Evolutionary conservation across 2,329 filamentous ascomycete species (phyloP), one percentile per base, ranked within the genome.

Genomic region (Epicoccum nigrum): DNA sequence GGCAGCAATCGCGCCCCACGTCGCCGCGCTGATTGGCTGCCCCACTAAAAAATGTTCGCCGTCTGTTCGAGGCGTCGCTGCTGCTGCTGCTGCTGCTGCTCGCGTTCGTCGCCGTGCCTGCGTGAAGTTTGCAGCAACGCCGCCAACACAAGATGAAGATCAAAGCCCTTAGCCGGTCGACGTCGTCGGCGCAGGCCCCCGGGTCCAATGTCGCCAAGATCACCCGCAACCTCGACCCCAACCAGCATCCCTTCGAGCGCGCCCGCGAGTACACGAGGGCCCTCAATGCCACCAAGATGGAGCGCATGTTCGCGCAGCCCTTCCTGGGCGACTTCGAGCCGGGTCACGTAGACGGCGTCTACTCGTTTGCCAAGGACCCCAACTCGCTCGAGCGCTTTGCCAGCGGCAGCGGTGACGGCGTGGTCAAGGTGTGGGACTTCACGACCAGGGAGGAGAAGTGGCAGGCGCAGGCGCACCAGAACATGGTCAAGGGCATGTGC

Each of bases 391-490:
- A 79, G 44, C 72, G 74, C 41, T 76, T 80, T 37, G 70, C 70
- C 13, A 67, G 62, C 38, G 70, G 70, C 25, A 71, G 68, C 43
- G 70, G 92, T 58, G 94, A 99, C 73, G 93, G 94, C 59, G 86
- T 97, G 8, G 84, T 99, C 51, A 99, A 99, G 76, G 88, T 94
- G 27, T 96, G 92, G 92, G 88, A 95, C 74, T 77, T 94, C 62
- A 83, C 86, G 7, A 87, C 81, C 55, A 79, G 84, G 49, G 85
- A 88, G 21, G 88, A 94, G 69, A 81, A 87, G 39, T 93, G 89
- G 87, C 82, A 89, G 64, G 83, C 83, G 3, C 85, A 88, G 57
- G 93, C 92, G 19, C 95, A 99, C 71, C 90, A 96, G 64, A 96
- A 96, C 63, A 87, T 97, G 35, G 90, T 97, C 62, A 96, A 96